These are phyloP conservation scores for Dactylellina cionopaga DNA, from an alignment of 2,329 filamentous ascomycete genomes.

Conservation along the genomic window DNA sequence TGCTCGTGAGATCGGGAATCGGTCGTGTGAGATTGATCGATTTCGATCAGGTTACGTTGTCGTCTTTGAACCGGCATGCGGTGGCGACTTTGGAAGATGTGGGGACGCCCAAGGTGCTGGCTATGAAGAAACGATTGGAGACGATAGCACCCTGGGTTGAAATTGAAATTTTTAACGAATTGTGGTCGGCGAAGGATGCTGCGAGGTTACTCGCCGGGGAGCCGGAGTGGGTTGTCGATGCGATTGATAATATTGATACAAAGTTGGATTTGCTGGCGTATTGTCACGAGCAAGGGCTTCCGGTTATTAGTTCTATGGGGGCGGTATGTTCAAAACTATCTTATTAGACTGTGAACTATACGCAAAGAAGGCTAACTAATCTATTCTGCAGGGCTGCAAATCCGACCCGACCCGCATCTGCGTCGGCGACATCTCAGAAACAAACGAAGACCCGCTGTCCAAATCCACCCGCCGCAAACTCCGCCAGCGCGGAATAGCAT, in stretches of 20 bases:
- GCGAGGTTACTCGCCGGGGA: conserved; percentile 72
- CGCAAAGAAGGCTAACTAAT: too few species aligned
- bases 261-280: conserved; percentile 92
- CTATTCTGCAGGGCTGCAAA: conserved; percentile 51
- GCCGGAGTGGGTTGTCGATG: conserved; percentile 92
- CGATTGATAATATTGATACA: conserved; percentile 97
- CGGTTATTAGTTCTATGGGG: conserved; percentile 94
- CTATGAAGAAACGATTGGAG: conserved; percentile 79
- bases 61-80: conserved; percentile 93
- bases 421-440: conserved; percentile 88
- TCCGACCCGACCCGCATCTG: conserved; percentile 78
- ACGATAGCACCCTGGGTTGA: conserved; percentile 91
- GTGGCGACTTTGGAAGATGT: conserved; percentile 94
- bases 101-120: conserved; percentile 88
- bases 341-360: neutral
- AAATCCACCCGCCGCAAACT: conserved; percentile 82
- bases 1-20: conserved; percentile 88
- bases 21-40: conserved; percentile 89
- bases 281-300: conserved; percentile 79
- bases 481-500: conserved; percentile 78
- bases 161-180: conserved; percentile 85
- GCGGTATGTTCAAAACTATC: conserved; percentile 66
- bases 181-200: conserved; percentile 77
- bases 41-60: conserved; percentile 96
- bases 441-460: conserved; percentile 87